Evolutionary conservation across 495 filamentous ascomycete species (phyloP), one percentile per base, ranked within the genome.

Genomic region (Lichenothelia convexa): DNA sequence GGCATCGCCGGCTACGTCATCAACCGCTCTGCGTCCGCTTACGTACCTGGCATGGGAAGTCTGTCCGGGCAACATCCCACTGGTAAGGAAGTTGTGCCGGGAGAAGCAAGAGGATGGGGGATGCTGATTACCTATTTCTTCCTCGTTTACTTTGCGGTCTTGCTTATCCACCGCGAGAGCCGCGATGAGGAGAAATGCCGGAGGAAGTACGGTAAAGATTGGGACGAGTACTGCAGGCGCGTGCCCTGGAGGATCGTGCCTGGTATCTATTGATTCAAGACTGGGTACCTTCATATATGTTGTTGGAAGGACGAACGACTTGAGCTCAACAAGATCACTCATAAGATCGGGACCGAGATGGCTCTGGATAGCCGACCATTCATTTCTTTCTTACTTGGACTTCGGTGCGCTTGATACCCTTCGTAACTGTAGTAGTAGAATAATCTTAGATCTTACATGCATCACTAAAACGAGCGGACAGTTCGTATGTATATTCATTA

Each of bases 51-150:
- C 2, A 56, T 66, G 30, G 49, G 39, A 35, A 19, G 33, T 18
- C 39, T 43, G 12, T 6, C 30, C 11, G 47, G 36, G 17, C 38
- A 37, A 1, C 24, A 29, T 1, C 56, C 71, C 36, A 40, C 35
- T 13, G 57, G 37, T 12, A 59, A 54, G 35, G 55, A 75, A 45
- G 70, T 79, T 1, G 65, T 82, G 3, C 73, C 75, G 34, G 80
- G 75, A 3, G 75, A 82, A 22, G 70, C 73, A 17, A 68, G 63
- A 42, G 84, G 80, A 3, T 87, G 74, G 73, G 83, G 79, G 21
- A 85, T 84, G 53, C 56, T 87, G 12, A 63, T 95, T 47, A 93
- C 87, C 0, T 95, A 95, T 61, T 95, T 97, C 54, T 95, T 89
- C 60, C 59, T 97, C 36, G 40, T 91, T 11, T 97, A 95, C 60